Evolutionary conservation across 2,329 filamentous ascomycete genomes (phyloP).

Genomic region (Beauveria pseudobassiana): DNA sequence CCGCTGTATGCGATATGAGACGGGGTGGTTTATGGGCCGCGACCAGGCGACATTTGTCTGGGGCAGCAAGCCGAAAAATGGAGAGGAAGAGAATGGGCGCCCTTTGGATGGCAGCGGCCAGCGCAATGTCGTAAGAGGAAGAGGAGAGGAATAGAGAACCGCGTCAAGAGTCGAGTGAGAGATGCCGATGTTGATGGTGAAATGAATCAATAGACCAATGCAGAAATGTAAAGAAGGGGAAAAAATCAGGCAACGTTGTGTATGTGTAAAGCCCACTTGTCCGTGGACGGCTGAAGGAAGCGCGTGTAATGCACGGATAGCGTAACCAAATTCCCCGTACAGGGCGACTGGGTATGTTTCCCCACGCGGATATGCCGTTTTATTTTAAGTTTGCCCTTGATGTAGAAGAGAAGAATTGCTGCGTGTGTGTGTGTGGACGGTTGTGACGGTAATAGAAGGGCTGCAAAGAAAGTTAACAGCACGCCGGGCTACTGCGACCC

Average conservation of each 20-base stretch:
- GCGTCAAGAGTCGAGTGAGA: not conserved
- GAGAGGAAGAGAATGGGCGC: not conserved
- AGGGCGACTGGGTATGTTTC: not conserved
- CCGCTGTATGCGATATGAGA: not conserved
- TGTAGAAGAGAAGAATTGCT: not conserved
- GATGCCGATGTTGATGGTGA: not conserved
- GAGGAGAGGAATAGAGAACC: not conserved
- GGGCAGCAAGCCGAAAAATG: not conserved
- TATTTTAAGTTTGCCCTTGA: not conserved
- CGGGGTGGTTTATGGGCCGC: conserved; percentile 5
- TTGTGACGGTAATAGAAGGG: too few relatives aligned
- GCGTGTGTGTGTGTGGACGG: too few relatives aligned
- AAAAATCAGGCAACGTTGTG: not conserved
- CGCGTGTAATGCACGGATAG: not conserved
- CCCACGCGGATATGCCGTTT: not conserved
- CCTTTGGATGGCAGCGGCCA: not conserved
- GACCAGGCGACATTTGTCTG: conserved; percentile 1
- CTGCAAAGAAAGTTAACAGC: not conserved
- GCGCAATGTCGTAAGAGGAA: not conserved
- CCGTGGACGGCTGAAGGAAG: conserved; percentile 1
- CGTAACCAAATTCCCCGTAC: not conserved
- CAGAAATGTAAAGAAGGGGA: not conserved
- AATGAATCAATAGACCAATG: not conserved
- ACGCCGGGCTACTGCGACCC: not conserved
- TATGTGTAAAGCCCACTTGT: conserved; percentile 2